Conservation (phyloP, 2,329 filamentous ascomycete species). For the Epichloe gansuensis region DNA sequence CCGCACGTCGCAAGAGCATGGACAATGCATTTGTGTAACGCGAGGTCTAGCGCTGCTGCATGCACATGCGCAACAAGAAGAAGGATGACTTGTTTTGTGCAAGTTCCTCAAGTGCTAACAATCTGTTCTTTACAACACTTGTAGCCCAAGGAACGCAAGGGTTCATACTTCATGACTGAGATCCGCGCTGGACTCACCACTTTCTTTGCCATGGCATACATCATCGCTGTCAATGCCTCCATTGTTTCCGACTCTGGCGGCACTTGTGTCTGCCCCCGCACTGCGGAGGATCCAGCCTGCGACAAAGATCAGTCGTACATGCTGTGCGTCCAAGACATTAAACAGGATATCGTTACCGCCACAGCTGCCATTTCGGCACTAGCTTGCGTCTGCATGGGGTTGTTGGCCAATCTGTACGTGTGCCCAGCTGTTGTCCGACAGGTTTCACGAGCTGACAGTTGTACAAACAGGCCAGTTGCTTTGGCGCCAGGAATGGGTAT, state of each 20-base stretch:
- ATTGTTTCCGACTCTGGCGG: constrained; percentile 55
- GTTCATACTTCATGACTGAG: constrained; percentile 71
- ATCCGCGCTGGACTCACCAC: constrained; percentile 72
- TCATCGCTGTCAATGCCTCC: constrained; percentile 40
- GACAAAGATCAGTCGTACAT: constrained; percentile 43
- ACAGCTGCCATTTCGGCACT: constrained; percentile 74
- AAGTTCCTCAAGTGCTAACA: not conserved
- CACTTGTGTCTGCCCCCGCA: constrained; percentile 58
- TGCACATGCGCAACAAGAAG: not conserved
- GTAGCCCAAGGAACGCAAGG: constrained; percentile 60
- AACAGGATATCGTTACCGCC: constrained; percentile 71
- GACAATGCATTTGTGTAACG: not conserved
- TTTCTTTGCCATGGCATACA: constrained; percentile 54
- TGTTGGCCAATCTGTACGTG: constrained; percentile 61
- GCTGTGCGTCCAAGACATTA: constrained; percentile 51
- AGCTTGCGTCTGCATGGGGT: constrained; percentile 70
- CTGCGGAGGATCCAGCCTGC: constrained; percentile 40
- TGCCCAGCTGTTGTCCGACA: not conserved
- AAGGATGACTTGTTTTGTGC: not conserved
- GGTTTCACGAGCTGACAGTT: constrained; percentile 4
- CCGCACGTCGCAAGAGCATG: not conserved
- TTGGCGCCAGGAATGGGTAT: constrained; percentile 32
- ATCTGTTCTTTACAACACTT: not conserved
- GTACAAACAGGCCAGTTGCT: constrained; percentile 20
- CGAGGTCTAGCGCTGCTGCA: not conserved